Base-by-base conservation (phyloP, 345 rosid genomes). In the Conringia planisiliqua region DNA sequence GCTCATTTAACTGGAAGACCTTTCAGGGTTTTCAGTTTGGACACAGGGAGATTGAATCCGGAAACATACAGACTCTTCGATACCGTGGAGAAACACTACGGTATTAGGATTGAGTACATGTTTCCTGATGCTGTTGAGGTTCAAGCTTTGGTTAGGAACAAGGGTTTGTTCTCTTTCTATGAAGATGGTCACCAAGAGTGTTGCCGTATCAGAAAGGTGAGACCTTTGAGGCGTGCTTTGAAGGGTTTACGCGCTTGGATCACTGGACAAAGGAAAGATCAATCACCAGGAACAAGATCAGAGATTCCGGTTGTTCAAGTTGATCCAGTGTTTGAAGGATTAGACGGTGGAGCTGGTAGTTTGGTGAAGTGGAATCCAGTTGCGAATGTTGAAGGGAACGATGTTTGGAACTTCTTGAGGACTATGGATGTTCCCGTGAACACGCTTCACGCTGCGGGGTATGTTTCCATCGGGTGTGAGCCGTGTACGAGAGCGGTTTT, bases 121-220 rank as follows among this genome's bases (percentile, higher is more conserved):
- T 92, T 95, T 76, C 99, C 99, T 0, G 99, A 95, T 72, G 85
- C 99, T 39, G 95, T 90, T 43, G 98, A 94, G 79, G 97, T 94
- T 66, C 96, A 91, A 78, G 99, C 83, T 69, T 74, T 95, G 30
- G 99, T 92, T 0, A 86, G 97, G 81, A 90, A 82, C 85, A 95
- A 95, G 79, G 98, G 99, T 39, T 86, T 94, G 54, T 94, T 91
- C 82, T 94, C 97, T 8, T 94, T 94, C 80, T 94, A 95, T 1
- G 97, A 95, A 82, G 99, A 95, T 18, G 99, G 99, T 63, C 99
- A 95, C 77, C 97, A 92, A 35, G 99, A 95, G 66, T 95, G 99
- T 77, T 95, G 99, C 89, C 89, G 99, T 7, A 89, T 87, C 10
- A 88, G 99, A 83, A 95, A 95, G 77, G 99, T 95, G 58, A 89